Evolutionary conservation across 352 stramenopile species (phyloP).

Genomic region (Pythium sp.): DNA sequence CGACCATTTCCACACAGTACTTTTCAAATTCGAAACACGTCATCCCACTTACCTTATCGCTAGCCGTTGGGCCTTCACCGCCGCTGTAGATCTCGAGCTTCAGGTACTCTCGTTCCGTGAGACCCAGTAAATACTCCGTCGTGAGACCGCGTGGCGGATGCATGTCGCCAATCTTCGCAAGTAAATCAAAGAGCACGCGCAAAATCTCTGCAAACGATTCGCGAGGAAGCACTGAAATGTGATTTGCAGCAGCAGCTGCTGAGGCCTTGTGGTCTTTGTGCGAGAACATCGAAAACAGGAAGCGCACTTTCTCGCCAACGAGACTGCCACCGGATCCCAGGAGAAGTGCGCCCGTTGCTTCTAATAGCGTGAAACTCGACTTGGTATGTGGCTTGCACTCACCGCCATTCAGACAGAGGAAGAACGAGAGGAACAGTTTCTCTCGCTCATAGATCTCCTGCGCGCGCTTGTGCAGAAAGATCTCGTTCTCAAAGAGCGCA

Average conservation of each 20-base stretch:
- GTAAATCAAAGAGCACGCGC: conserved; percentile 45
- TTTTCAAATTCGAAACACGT: conserved; percentile 76
- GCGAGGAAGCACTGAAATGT: conserved; percentile 37
- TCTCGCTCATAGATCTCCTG: conserved; percentile 55
- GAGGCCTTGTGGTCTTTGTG: conserved; percentile 2
- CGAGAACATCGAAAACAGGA: conserved; percentile 75
- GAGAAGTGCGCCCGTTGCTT: conserved; percentile 49
- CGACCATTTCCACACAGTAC: conserved; percentile 51
- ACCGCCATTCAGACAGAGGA: conserved; percentile 32
- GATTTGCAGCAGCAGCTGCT: conserved; percentile 6
- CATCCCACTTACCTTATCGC: conserved; percentile 40
- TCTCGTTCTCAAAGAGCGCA: conserved; percentile 55
- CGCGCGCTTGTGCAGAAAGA: conserved; percentile 68
- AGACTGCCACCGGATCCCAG: conserved; percentile 42
- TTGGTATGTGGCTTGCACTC: not conserved
- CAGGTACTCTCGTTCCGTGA: conserved; percentile 67
- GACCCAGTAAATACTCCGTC: conserved; percentile 33
- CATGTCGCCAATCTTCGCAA: conserved; percentile 58
- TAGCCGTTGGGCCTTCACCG: not conserved
- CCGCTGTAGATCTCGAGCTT: conserved; percentile 35
- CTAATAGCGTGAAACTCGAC: conserved; percentile 29
- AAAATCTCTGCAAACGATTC: conserved; percentile 53
- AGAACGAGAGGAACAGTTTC: conserved; percentile 67
- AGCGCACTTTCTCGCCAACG: conserved; percentile 63
- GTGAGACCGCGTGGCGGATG: conserved; percentile 35